Conservation (phyloP, 2,329 filamentous ascomycete species). For the Beauveria bassiana region DNA sequence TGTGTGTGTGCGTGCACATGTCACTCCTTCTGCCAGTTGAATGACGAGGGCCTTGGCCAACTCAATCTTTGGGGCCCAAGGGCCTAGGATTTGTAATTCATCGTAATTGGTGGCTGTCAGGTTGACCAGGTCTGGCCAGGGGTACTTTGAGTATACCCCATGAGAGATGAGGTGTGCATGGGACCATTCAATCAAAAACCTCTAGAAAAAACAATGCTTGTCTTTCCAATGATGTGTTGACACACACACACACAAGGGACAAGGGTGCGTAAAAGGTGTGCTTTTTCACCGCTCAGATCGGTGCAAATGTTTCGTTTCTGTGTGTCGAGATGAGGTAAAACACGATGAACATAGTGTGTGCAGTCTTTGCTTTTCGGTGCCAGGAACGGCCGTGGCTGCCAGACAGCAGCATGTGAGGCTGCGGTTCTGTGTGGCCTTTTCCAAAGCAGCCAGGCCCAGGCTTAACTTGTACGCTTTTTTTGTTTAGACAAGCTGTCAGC, state of each 20-base stretch:
- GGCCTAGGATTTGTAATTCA: background rate
- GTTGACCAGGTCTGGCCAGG: background rate
- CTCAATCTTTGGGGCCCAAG: too few relatives aligned
- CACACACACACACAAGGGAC: background rate
- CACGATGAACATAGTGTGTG: slow-evolving; percentile 2
- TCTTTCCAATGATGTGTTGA: background rate
- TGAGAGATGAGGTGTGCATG: background rate
- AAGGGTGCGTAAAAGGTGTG: background rate
- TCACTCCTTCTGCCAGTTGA: background rate
- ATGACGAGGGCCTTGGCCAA: too few relatives aligned
- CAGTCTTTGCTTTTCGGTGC: slow-evolving; percentile 3
- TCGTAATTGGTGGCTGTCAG: background rate
- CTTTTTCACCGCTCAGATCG: slow-evolving; percentile 8
- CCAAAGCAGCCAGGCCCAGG: too few relatives aligned
- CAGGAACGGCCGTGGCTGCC: slow-evolving; percentile 4
- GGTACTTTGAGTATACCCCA: background rate
- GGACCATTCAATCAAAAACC: background rate
- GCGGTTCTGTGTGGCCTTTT: background rate
- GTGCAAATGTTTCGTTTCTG: slow-evolving; percentile 8
- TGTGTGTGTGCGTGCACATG: background rate
- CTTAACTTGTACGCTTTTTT: too few relatives aligned
- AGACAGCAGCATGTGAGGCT: background rate
- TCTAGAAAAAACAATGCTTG: background rate
- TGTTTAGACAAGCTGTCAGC: background rate
- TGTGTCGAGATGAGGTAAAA: slow-evolving; percentile 12